These are phyloP conservation scores for Neonectria punicea DNA, from an alignment of 2,329 filamentous ascomycete species.

Conservation along the genomic window DNA sequence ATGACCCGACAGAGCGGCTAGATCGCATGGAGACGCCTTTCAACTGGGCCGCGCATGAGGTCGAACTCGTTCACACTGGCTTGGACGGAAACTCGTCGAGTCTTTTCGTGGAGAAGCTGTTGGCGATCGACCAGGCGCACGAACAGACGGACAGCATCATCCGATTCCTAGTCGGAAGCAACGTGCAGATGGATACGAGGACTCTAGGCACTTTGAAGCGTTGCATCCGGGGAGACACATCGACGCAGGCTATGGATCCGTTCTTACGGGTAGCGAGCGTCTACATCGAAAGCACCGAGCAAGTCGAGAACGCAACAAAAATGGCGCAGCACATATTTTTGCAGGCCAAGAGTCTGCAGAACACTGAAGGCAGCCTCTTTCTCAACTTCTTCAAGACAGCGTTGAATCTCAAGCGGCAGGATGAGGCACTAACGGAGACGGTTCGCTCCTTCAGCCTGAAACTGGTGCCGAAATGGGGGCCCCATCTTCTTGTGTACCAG, in stretches of 20 bases:
- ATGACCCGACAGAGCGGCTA: constrained; percentile 54
- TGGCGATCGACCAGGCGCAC: constrained; percentile 69
- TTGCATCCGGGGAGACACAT: constrained; percentile 60
- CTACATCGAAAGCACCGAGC: constrained; percentile 60
- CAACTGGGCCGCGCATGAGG: constrained; percentile 59
- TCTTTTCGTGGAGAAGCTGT: constrained; percentile 73
- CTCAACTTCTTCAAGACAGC: constrained; percentile 55
- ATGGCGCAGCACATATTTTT: constrained; percentile 57
- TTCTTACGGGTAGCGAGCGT: constrained; percentile 67
- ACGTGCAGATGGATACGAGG: constrained; percentile 59
- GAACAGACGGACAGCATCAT: constrained; percentile 66
- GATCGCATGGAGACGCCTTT: constrained; percentile 49
- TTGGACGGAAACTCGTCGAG: constrained; percentile 49
- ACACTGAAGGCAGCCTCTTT: constrained; percentile 60
- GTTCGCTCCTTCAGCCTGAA: constrained; percentile 39
- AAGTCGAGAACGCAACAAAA: constrained; percentile 46
- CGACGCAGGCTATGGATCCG: constrained; percentile 58
- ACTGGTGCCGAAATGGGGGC: constrained; percentile 59
- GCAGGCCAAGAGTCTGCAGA: constrained; percentile 58
- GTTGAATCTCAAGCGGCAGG: constrained; percentile 43
- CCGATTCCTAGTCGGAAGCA: constrained; percentile 63
- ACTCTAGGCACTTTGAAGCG: constrained; percentile 65
- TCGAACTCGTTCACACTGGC: constrained; percentile 56
- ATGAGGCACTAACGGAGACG: constrained; percentile 35
- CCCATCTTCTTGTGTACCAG: constrained; percentile 59